These are phyloP conservation scores for Sapria himalayana DNA, from an alignment of 345 rosid species.

Conservation along the genomic window DNA sequence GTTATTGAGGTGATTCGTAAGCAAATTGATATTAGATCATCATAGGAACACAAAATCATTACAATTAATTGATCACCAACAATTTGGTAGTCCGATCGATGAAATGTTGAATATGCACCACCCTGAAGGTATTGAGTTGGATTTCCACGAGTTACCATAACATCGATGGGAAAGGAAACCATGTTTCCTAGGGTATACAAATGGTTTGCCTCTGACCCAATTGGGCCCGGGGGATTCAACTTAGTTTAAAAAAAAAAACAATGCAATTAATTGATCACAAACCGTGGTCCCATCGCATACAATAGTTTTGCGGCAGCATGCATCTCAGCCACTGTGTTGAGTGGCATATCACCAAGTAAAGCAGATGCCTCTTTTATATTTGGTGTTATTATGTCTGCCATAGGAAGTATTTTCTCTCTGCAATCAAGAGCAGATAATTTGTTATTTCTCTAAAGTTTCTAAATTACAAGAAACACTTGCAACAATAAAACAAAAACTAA, in stretches of 20 bases:
- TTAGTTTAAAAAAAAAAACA: constrained; percentile 2
- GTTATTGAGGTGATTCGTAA: no score
- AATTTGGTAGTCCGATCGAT: no score
- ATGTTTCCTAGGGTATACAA: no score
- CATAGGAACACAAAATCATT: no score
- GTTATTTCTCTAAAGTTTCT: not conserved
- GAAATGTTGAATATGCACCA: no score
- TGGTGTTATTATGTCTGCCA: constrained; percentile 77
- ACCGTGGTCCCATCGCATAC: constrained; percentile 76
- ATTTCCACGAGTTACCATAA: no score
- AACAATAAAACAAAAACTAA: not conserved
- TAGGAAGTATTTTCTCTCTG: constrained; percentile 68
- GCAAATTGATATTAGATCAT: no score
- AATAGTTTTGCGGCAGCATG: constrained; percentile 46
- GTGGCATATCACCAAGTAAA: constrained; percentile 41
- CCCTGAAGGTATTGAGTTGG: no score
- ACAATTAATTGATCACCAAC: no score
- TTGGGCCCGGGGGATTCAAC: no score
- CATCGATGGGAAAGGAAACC: no score
- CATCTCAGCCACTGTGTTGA: constrained; percentile 59
- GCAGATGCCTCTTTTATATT: constrained; percentile 83
- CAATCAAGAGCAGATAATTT: constrained; percentile 11
- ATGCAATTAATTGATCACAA: constrained; percentile 6
- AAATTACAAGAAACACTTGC: not conserved
- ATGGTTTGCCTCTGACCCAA: no score